These are phyloP conservation scores for Psidium friedrichsthalianum DNA, from an alignment of 345 rosid species.

Conservation along the genomic window DNA sequence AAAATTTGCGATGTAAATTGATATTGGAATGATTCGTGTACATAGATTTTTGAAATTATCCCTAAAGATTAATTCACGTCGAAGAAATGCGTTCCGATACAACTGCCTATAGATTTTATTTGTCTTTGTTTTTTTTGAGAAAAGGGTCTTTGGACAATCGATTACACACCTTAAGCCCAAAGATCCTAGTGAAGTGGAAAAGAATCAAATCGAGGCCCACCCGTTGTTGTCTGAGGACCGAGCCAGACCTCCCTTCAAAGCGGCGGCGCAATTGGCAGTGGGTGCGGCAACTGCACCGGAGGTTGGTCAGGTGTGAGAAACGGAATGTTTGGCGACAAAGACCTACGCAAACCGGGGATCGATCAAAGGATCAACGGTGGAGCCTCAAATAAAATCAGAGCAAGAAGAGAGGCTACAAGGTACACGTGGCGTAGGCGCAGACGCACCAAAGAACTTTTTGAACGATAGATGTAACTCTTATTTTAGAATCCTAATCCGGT, in stretches of 20 bases:
- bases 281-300: not conserved
- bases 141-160: no score
- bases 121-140: no score
- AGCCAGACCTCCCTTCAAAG: not conserved
- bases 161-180: no score
- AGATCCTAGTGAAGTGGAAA: no score
- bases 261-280: not conserved
- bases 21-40: no score
- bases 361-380: not conserved
- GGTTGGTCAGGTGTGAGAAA: not conserved
- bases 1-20: no score
- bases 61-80: no score
- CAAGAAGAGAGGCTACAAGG: not conserved
- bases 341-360: not conserved
- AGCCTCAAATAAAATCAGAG: not conserved
- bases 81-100: no score
- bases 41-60: no score
- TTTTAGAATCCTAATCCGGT: not conserved
- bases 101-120: no score
- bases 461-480: not conserved
- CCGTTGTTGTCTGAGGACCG: not conserved
- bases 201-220: not conserved
- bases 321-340: not conserved
- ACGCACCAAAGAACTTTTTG: not conserved
- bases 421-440: fast-evolving